Evolutionary conservation across 2,329 filamentous ascomycete species (phyloP), one percentile per base, ranked within the genome.

Genomic region (Apiospora aurea): DNA sequence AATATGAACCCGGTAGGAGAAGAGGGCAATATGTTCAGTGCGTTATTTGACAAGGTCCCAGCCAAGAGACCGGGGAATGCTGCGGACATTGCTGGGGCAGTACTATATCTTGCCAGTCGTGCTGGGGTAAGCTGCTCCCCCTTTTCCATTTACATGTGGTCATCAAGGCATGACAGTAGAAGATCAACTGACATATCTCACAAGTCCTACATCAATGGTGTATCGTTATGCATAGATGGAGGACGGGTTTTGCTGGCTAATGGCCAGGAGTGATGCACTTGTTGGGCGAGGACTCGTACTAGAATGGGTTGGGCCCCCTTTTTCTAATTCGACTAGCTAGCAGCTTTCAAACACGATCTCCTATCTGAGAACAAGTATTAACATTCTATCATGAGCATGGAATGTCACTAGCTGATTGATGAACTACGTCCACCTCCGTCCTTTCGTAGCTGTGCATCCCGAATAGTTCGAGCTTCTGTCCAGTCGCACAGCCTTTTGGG

Each of bases 1-100:
- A 79, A 78, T 21, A 81, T 81, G 80, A 81, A 80, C 61, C 77
- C 79, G 0, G 74, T 81, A 16, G 80, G 79, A 4, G 74, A 78
- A 49, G 77, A 78, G 21, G 79, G 77, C 1, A 81, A 81, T 46
- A 76, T 80, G 18, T 82, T 82, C 61, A 78, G 76, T 57, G 71
- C 75, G 1, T 73, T 81, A 2, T 80, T 81, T 69, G 78, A 80
- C 57, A 75, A 80, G 67, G 79, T 81, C 2, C 80, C 80, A 0
- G 79, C 79, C 7, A 79, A 78, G 70, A 75, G 80, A 67, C 69
- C 78, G 8, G 79, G 78, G 0, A 75, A 76, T n/a, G 78, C 79
- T 38, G 74, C 76, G 43, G 80, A 81, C 67, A 80, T 81, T 67
- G 79, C 78, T 4, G 76, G 79, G 13, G 74, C 76, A 0, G 74